phyloP scores from a whole-genome alignment of 805 yeast species.

The Suhomyces sp. region DNA sequence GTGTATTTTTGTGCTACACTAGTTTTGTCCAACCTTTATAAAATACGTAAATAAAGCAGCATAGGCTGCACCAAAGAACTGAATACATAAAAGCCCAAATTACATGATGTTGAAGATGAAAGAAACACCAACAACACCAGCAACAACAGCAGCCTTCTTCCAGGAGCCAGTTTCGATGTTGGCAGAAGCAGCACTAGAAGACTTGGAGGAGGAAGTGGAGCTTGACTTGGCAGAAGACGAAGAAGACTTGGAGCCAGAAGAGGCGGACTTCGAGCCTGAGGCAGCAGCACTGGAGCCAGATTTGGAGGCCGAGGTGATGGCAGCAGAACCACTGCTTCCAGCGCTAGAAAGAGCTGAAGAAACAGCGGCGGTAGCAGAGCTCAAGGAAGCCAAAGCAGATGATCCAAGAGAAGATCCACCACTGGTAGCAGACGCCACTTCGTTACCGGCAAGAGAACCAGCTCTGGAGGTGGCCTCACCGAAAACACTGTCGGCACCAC shows the following conservation, averaged over 20 bases:
- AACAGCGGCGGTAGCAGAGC: conserved; percentile 8
- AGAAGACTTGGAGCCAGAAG: conserved; percentile 8
- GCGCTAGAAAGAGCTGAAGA: conserved; percentile 8
- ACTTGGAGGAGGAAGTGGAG: conserved; percentile 10
- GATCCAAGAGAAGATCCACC: conserved; percentile 13
- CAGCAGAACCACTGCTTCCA: conserved; percentile 9
- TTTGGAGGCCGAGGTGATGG: conserved; percentile 12
- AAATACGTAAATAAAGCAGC: not conserved
- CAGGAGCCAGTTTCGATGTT: conserved; percentile 24
- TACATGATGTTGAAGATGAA: conserved; percentile 26
- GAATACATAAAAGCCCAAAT: not conserved
- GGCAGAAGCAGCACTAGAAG: conserved; percentile 15
- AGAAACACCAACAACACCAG: conserved; percentile 35
- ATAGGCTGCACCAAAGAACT: not conserved
- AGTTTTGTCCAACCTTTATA: not conserved
- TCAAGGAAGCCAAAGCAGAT: conserved; percentile 10
- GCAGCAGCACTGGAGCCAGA: conserved; percentile 10
- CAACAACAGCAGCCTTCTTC: conserved; percentile 38
- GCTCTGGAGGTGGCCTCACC: conserved; percentile 13
- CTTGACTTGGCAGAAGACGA: conserved; percentile 8
- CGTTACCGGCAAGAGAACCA: conserved; percentile 9
- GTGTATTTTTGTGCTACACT: not conserved
- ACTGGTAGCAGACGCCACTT: conserved; percentile 14
- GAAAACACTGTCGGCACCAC: conserved; percentile 14
- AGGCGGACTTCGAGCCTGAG: conserved; percentile 9